Percentiles rank a stretch among this genome's conserved stretches.
phyloP scores from a whole-genome alignment of 176 grass and related monocot species.

The Cenchrus americanus region DNA sequence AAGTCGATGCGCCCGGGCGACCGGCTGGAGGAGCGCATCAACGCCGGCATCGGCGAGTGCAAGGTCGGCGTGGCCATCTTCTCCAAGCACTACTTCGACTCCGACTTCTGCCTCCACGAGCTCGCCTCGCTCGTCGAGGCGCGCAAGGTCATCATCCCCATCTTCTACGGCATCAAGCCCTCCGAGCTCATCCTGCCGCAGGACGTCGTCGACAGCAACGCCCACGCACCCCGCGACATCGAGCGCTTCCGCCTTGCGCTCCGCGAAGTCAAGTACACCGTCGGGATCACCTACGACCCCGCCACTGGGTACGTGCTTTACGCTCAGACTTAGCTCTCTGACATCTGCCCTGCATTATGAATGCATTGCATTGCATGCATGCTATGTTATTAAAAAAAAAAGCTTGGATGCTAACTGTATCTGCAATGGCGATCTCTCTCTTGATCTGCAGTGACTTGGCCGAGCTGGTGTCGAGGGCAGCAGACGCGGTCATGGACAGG shows the following conservation, averaged over 20 bases:
- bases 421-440: conserved; percentile 27
- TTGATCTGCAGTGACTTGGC: conserved; percentile 43
- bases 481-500: conserved; percentile 27
- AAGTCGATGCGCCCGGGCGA: conserved; percentile 75
- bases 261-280: conserved; percentile 61
- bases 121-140: conserved; percentile 68
- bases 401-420: background rate
- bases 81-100: conserved; percentile 67
- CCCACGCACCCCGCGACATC: conserved; percentile 34
- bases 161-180: conserved; percentile 83
- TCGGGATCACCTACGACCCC: conserved; percentile 71
- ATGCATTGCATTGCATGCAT: background rate
- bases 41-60: conserved; percentile 47
- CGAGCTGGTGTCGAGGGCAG: conserved; percentile 36
- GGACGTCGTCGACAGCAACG: conserved; percentile 14
- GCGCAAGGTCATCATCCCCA: conserved; percentile 72
- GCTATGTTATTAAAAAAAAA: too few relatives aligned
- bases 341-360: too few relatives aligned
- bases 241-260: conserved; percentile 57
- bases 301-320: conserved; percentile 55
- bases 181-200: conserved; percentile 57
- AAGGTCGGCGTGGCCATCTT: conserved; percentile 68
- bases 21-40: conserved; percentile 53
- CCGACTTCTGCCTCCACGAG: conserved; percentile 74
- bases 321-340: background rate